These are phyloP conservation scores for Taiozyma onychis DNA, from an alignment of 1,139 yeast species.

Conservation along the genomic window DNA sequence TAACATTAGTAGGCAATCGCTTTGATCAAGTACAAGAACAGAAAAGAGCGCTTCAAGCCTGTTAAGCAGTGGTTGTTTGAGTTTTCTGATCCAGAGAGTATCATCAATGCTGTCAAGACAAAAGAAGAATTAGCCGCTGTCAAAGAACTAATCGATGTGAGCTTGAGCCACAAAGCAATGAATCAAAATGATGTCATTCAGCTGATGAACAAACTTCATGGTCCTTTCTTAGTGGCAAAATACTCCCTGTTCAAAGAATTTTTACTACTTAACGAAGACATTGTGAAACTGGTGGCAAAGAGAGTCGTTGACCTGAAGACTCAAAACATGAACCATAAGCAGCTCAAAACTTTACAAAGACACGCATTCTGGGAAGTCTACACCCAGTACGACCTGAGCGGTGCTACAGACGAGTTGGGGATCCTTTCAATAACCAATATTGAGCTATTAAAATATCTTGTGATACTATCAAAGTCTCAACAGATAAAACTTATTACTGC, in stretches of 20 bases:
- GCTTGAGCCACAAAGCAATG: not conserved
- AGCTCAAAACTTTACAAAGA: not conserved
- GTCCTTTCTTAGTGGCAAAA: not conserved
- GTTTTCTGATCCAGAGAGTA: not conserved
- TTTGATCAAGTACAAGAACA: slow-evolving; percentile 6
- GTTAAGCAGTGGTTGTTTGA: not conserved
- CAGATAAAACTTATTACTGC: not conserved
- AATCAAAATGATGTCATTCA: not conserved
- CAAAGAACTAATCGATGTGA: not conserved
- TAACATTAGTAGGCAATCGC: slow-evolving; percentile 3
- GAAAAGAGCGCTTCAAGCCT: not conserved
- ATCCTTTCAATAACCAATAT: not conserved
- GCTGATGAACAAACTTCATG: not conserved
- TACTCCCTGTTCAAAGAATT: not conserved
- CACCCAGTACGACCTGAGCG: not conserved
- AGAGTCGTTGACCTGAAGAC: not conserved
- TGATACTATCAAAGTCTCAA: not conserved
- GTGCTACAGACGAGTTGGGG: not conserved
- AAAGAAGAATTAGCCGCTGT: not conserved
- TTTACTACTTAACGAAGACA: not conserved
- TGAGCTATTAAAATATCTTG: not conserved
- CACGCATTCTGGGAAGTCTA: not conserved
- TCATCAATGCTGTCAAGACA: not conserved
- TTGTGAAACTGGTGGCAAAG: not conserved
- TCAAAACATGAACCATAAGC: not conserved